Conservation (phyloP, 179 eudicot species). For the Pouteria campechiana region DNA sequence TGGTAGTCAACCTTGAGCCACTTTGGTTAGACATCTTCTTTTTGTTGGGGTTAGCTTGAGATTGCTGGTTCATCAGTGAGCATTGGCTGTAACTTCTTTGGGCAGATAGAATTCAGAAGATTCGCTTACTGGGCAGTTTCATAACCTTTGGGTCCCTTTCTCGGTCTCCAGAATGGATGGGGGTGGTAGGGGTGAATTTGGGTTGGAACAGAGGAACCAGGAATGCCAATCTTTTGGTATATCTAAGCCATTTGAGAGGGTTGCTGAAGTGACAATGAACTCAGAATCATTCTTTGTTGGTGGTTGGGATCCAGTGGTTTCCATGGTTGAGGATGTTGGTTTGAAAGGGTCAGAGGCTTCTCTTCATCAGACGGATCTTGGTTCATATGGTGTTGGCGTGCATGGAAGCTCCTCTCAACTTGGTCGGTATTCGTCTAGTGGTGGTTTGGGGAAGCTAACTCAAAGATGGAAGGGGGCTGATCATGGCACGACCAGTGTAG, state of each 20-base stretch:
- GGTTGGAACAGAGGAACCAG: constrained; percentile 28
- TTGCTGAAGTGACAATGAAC: constrained; percentile 14
- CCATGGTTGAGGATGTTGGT: constrained; percentile 37
- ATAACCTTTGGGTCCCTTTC: constrained; percentile 13
- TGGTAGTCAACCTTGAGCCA: constrained; percentile 74
- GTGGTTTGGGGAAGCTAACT: constrained; percentile 42
- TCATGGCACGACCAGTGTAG: constrained; percentile 9
- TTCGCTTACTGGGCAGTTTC: constrained; percentile 12
- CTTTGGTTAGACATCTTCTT: constrained; percentile 33
- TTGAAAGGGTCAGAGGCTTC: constrained; percentile 37
- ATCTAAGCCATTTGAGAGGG: constrained; percentile 18
- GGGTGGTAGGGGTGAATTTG: constrained; percentile 45
- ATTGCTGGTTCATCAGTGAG: constrained; percentile 16
- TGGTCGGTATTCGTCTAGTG: constrained; percentile 38
- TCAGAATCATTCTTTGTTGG: constrained; percentile 32
- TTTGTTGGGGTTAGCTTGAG: constrained; percentile 5
- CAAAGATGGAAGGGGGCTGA: constrained; percentile 34
- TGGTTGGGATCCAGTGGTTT: constrained; percentile 67
- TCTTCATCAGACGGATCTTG: too few species aligned
- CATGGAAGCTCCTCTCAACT: constrained; percentile 32
- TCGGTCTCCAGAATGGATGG: constrained; percentile 44
- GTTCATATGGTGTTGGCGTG: too few species aligned
- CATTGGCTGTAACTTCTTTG: too few species aligned
- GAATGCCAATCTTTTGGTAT: constrained; percentile 37
- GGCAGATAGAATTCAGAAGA: too few species aligned